A percentile compares a stretch with the other conserved stretches of the same genome.
phyloP scores from a whole-genome alignment of 768 basidiomycete species.

The Russula compacta region DNA sequence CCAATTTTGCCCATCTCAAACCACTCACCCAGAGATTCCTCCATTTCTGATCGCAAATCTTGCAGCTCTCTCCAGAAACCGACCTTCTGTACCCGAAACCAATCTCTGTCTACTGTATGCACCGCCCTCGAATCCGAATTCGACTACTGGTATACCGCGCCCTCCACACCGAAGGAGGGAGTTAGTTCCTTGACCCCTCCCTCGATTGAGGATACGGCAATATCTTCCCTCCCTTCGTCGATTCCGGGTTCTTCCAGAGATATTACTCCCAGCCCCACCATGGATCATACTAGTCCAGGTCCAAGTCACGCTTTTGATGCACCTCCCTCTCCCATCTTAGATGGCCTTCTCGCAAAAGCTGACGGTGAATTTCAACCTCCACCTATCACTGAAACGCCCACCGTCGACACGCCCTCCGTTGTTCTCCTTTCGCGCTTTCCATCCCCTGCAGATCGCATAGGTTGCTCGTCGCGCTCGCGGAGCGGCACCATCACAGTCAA shows the following conservation, averaged over 20 bases:
- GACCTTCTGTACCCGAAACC: constrained; percentile 26
- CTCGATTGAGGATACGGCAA: constrained; percentile 23
- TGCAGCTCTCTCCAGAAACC: constrained; percentile 26
- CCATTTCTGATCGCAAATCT: constrained; percentile 23
- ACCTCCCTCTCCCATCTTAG: constrained; percentile 38
- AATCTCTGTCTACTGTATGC: constrained; percentile 25
- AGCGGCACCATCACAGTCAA: constrained; percentile 35
- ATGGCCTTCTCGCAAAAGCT: not conserved
- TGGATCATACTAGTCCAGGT: constrained; percentile 32
- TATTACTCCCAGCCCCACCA: constrained; percentile 72
- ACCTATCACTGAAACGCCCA: not conserved
- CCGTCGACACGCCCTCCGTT: not conserved
- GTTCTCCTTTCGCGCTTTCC: not conserved
- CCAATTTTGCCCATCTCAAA: not conserved
- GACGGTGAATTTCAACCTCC: not conserved
- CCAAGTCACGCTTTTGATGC: constrained; percentile 26
- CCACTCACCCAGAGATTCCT: not conserved
- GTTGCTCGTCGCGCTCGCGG: constrained; percentile 30
- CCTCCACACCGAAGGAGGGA: constrained; percentile 26
- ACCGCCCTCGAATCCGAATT: constrained; percentile 32
- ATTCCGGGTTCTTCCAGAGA: constrained; percentile 76
- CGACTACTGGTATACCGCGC: constrained; percentile 18
- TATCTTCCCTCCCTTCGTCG: constrained; percentile 27
- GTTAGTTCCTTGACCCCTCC: constrained; percentile 21
- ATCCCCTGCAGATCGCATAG: constrained; percentile 18